These are phyloP conservation scores for Knoxia roxburghii DNA, from an alignment of 257 asterid genomes.

Conservation along the genomic window DNA sequence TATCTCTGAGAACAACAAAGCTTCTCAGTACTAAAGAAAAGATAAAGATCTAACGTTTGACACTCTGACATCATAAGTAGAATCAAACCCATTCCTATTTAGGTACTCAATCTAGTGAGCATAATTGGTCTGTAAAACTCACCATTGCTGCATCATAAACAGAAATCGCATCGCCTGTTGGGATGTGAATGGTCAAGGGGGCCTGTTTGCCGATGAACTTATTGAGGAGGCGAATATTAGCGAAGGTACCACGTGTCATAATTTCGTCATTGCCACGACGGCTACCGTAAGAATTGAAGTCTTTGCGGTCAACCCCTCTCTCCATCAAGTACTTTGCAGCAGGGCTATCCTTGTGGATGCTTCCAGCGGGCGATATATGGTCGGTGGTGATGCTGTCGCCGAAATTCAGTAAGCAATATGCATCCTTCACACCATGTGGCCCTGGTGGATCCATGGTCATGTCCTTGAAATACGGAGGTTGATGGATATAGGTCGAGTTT, in stretches of 20 bases:
- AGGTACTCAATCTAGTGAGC: not conserved
- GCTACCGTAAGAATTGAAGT: conserved; percentile 92
- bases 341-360: conserved; percentile 89
- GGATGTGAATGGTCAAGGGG: conserved; percentile 85
- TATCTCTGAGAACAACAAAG: conserved; percentile 48
- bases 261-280: conserved; percentile 97
- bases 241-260: conserved; percentile 97
- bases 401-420: conserved; percentile 74
- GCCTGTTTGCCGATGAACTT: conserved; percentile 81
- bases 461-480: conserved; percentile 84
- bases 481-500: conserved; percentile 79
- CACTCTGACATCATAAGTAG: not conserved
- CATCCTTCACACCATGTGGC: conserved; percentile 74
- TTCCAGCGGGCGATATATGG: conserved; percentile 96
- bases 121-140: conserved; percentile 14
- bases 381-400: conserved; percentile 98
- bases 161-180: conserved; percentile 71
- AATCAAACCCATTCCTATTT: not conserved
- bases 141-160: conserved; percentile 94
- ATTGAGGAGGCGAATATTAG: conserved; percentile 78
- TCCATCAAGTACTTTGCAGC: conserved; percentile 82
- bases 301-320: conserved; percentile 81
- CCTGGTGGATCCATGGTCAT: conserved; percentile 90
- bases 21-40: not conserved
- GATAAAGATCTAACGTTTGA: not conserved